These are phyloP conservation scores for Umbelopsis isabellina DNA, from an alignment of 192 early-diverging fungal genomes.

Conservation along the genomic window DNA sequence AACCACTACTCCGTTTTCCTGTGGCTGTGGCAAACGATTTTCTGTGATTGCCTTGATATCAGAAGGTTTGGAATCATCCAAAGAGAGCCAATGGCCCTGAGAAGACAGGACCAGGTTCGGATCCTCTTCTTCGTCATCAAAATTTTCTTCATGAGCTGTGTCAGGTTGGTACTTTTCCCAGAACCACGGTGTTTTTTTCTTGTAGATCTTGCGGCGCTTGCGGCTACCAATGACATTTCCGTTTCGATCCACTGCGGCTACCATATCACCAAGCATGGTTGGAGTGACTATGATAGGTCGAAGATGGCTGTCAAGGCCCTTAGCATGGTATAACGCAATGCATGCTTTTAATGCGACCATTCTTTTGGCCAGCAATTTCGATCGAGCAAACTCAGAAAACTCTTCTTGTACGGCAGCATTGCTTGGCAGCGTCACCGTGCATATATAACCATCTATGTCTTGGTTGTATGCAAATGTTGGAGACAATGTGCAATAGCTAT, in stretches of 20 bases:
- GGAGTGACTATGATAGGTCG: conserved; percentile 50
- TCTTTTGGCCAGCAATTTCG: conserved; percentile 69
- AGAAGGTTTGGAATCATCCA: not conserved
- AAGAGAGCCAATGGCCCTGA: not conserved
- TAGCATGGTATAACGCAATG: conserved; percentile 65
- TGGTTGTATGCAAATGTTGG: conserved; percentile 55
- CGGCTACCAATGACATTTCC: conserved; percentile 38
- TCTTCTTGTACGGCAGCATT: conserved; percentile 64
- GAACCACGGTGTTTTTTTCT: conserved; percentile 40
- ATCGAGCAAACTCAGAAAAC: conserved; percentile 53
- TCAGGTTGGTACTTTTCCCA: conserved; percentile 37
- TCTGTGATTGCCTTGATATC: not conserved
- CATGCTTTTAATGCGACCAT: conserved; percentile 71
- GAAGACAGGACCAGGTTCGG: conserved; percentile 3
- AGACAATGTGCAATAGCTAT: conserved; percentile 54
- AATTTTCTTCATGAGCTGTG: conserved; percentile 1
- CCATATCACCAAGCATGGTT: conserved; percentile 32
- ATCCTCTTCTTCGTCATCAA: conserved; percentile 9
- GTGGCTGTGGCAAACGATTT: too few relatives aligned
- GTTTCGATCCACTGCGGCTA: conserved; percentile 24
- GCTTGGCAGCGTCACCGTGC: conserved; percentile 59
- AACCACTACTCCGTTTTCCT: too few relatives aligned
- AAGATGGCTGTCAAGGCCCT: conserved; percentile 77
- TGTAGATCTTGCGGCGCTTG: conserved; percentile 29
- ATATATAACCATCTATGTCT: conserved; percentile 44